phyloP scores from a whole-genome alignment of 2,329 filamentous ascomycete species.

The Cercospora janseana region DNA sequence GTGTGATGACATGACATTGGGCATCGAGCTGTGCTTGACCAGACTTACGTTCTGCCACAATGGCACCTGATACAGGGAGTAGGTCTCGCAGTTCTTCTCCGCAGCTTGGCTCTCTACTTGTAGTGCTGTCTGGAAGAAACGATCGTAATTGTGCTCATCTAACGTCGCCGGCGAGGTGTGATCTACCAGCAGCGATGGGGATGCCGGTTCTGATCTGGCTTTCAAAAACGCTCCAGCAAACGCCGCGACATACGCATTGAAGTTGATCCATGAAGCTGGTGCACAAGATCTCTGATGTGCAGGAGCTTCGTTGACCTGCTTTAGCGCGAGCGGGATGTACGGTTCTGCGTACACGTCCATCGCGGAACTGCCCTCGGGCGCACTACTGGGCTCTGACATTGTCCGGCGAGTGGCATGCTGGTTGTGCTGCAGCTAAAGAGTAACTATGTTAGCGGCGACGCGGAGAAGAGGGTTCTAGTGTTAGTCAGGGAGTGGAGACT shows the following conservation, averaged over 20 bases:
- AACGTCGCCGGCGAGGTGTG: not conserved
- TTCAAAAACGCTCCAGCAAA: conserved; percentile 18
- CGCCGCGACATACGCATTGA: conserved; percentile 13
- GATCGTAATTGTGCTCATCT: not conserved
- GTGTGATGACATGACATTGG: no score
- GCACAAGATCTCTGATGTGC: conserved; percentile 13
- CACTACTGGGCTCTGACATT: not conserved
- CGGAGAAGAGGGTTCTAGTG: no score
- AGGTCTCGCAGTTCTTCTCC: conserved; percentile 24
- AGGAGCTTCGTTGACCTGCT: conserved; percentile 20
- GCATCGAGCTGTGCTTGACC: not conserved
- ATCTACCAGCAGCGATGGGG: not conserved
- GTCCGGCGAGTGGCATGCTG: not conserved
- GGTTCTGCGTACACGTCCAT: conserved; percentile 29
- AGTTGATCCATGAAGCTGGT: conserved; percentile 19
- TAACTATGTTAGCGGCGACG: no score
- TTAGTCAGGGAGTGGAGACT: no score
- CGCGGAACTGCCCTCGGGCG: not conserved
- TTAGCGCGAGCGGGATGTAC: conserved; percentile 25
- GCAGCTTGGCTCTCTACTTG: conserved; percentile 19
- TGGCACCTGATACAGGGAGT: conserved; percentile 24
- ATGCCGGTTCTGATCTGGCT: not conserved
- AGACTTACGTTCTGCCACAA: conserved; percentile 9
- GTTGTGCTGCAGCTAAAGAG: not conserved
- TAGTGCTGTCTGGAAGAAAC: conserved; percentile 17